Percentiles rank a stretch among this genome's conserved stretches.
phyloP scores from a whole-genome alignment of 305 asterid species.

The Fraxinus ornus region DNA sequence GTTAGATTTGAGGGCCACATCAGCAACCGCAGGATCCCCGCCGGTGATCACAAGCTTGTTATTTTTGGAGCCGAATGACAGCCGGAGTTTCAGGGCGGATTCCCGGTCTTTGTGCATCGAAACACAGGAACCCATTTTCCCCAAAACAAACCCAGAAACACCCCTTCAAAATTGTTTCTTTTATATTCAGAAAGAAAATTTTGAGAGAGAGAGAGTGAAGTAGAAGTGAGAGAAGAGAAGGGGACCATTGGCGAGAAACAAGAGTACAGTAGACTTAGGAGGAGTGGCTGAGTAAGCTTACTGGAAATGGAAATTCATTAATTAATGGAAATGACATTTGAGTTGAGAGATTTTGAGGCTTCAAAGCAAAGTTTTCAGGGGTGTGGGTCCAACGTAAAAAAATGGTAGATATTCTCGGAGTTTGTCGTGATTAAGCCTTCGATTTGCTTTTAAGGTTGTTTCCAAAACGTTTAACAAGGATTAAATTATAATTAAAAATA shows the following conservation, averaged over 20 bases:
- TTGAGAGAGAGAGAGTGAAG: constrained; percentile 23
- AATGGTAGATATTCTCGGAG: not conserved
- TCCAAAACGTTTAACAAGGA: not conserved
- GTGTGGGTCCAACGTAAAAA: not conserved
- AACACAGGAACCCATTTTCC: constrained; percentile 65
- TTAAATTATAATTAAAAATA: no score
- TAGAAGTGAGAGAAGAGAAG: constrained; percentile 17
- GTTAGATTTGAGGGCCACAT: constrained; percentile 4
- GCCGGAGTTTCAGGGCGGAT: constrained; percentile 40
- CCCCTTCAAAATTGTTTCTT: constrained; percentile 10
- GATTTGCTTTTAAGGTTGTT: not conserved
- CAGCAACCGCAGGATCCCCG: constrained; percentile 16
- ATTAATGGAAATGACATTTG: not conserved
- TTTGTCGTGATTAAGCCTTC: not conserved
- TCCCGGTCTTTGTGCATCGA: constrained; percentile 46
- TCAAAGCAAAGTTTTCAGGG: not conserved
- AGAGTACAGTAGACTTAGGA: not conserved
- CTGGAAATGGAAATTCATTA: not conserved
- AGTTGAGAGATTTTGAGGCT: not conserved
- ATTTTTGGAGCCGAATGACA: constrained; percentile 36
- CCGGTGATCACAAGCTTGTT: constrained; percentile 32
- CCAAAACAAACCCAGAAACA: not conserved
- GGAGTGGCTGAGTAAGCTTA: not conserved
- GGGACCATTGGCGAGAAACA: not conserved
- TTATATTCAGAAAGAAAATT: not conserved